Percentiles rank a stretch among this genome's conserved stretches.
phyloP scores from a whole-genome alignment of 805 yeast genomes.

The Candida boidinii region DNA sequence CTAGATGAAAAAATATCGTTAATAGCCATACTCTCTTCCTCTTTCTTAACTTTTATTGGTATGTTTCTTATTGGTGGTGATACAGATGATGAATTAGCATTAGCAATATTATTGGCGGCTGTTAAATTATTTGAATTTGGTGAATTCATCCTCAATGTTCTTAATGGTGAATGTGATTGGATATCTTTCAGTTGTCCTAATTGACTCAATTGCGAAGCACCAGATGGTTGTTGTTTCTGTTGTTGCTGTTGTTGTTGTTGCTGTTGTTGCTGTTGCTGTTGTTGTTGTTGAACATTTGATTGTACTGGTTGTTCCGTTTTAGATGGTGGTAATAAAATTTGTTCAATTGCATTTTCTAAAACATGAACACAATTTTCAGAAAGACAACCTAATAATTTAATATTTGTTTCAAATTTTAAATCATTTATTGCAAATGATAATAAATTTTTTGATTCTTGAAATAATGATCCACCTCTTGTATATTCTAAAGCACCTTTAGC shows the following conservation, averaged over 20 bases:
- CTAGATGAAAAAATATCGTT: constrained; percentile 23
- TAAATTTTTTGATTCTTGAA: constrained; percentile 57
- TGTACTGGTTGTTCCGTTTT: neutral
- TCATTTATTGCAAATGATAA: constrained; percentile 41
- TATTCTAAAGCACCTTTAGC: constrained; percentile 77
- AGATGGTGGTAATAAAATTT: constrained; percentile 45
- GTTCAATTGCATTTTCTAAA: constrained; percentile 50
- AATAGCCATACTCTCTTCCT: constrained; percentile 18
- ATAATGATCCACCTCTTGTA: constrained; percentile 73
- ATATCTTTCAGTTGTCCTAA: constrained; percentile 13
- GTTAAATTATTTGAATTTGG: no score
- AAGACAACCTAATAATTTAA: constrained; percentile 53
- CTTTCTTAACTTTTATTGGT: constrained; percentile 4
- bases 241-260: constrained; percentile 1
- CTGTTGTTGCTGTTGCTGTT: neutral
- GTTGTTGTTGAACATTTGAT: neutral
- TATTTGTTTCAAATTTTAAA: constrained; percentile 40
- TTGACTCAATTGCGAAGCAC: constrained; percentile 8
- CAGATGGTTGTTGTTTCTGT: constrained; percentile 3
- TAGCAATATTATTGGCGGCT: constrained; percentile 1
- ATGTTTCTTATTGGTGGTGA: constrained; percentile 3
- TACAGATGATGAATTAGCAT: neutral
- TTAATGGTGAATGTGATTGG: constrained; percentile 14
- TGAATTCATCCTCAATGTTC: constrained; percentile 8
- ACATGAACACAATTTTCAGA: constrained; percentile 47